Conservation (phyloP, 495 filamentous ascomycete genomes). For the Penicillium herquei region DNA sequence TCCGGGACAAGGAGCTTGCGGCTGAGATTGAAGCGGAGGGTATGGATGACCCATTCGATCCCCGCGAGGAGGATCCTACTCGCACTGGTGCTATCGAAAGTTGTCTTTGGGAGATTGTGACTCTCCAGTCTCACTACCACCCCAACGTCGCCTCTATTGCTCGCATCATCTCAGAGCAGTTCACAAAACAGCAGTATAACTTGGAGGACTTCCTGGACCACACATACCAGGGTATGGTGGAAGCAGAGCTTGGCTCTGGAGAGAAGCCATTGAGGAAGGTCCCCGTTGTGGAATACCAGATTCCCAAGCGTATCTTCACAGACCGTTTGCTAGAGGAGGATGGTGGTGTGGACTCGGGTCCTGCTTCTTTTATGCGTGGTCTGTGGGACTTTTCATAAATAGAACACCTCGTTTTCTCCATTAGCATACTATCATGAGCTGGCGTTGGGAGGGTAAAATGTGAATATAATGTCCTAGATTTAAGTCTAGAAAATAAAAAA, state of each 20-base stretch:
- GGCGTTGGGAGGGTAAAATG: constrained; percentile 6
- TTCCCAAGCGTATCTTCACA: constrained; percentile 83
- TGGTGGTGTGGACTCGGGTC: constrained; percentile 40
- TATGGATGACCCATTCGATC: constrained; percentile 76
- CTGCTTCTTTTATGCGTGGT: constrained; percentile 36
- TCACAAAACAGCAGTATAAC: constrained; percentile 90
- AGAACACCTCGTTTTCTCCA: background rate
- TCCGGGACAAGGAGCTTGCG: constrained; percentile 53
- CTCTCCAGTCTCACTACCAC: constrained; percentile 89
- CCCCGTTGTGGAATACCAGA: constrained; percentile 89
- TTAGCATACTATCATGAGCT: constrained; percentile 8
- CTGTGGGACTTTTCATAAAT: constrained; percentile 39
- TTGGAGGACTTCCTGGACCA: constrained; percentile 96
- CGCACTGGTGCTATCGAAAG: constrained; percentile 85
- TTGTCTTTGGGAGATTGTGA: constrained; percentile 91
- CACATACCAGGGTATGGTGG: constrained; percentile 83
- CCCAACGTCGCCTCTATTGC: constrained; percentile 94
- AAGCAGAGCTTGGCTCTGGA: constrained; percentile 64
- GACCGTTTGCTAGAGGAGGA: constrained; percentile 44
- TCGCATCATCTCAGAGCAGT: constrained; percentile 93
- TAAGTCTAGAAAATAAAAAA: background rate
- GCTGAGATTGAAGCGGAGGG: constrained; percentile 61
- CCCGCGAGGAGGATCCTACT: constrained; percentile 75
- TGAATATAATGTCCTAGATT: background rate
- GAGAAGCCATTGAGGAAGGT: constrained; percentile 77